Conservation (phyloP, 2,329 filamentous ascomycete species). For the Cylindrodendrum hubeiense region DNA sequence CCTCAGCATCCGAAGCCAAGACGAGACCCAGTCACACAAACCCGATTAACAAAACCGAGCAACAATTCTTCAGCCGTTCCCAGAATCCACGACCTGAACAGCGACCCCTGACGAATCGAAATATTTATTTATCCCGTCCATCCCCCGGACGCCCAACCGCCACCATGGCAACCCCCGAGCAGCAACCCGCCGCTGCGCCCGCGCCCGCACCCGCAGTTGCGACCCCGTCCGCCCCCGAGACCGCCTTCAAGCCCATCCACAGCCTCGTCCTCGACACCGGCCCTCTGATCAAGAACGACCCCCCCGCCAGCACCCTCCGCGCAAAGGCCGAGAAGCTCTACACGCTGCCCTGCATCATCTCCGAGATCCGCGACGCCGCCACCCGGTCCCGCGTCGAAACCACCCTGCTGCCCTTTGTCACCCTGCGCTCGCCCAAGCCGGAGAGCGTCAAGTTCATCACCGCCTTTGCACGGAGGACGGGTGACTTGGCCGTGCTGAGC, state of each 20-base stretch:
- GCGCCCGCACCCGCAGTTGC: neutral
- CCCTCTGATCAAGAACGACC: constrained; percentile 93
- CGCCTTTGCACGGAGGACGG: constrained; percentile 89
- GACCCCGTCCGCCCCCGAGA: constrained; percentile 26
- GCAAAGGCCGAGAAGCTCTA: constrained; percentile 81
- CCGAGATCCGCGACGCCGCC: constrained; percentile 88
- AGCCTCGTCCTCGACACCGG: constrained; percentile 91
- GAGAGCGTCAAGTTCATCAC: constrained; percentile 84
- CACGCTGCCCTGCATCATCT: constrained; percentile 87
- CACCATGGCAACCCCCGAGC: constrained; percentile 2
- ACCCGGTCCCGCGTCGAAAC: constrained; percentile 87
- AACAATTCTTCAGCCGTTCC: neutral
- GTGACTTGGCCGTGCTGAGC: constrained; percentile 89
- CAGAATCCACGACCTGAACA: too few species aligned
- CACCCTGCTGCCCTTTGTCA: constrained; percentile 86
- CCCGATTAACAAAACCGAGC: neutral
- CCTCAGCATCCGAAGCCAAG: neutral
- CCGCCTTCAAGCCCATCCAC: constrained; percentile 75
- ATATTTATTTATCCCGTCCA: neutral
- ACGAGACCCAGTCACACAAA: constrained; percentile 2
- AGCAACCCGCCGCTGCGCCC: neutral
- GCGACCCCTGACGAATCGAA: too few species aligned
- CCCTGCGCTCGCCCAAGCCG: constrained; percentile 78
- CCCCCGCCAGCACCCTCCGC: constrained; percentile 84
- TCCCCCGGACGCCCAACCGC: neutral